Evolutionary conservation across 306 rosid genomes (phyloP), one percentile per base, ranked within the genome.

Genomic region (Myrica gale): DNA sequence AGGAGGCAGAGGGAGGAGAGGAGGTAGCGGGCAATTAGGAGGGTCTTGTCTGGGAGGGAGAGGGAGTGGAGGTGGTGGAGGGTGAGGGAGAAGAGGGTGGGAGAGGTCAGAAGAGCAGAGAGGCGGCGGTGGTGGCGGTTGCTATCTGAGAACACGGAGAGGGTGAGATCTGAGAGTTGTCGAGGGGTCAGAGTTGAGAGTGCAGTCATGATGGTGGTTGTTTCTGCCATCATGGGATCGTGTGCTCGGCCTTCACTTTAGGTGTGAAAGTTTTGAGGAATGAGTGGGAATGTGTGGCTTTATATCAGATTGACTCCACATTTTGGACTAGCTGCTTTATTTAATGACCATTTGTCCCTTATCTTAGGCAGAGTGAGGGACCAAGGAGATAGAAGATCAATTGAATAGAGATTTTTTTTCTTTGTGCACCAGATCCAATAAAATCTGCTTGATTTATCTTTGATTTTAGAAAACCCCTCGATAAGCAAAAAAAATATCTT

Each of bases 201-300:
- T 77, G 97, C 90, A 3, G 88, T 81, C 87, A 90, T 84, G 87
- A 90, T 86, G 43, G 84, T 76, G 10, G 82, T 3, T 42, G 88
- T 71, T 81, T 81, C 89, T 85, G 88, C 91, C 98, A 88, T 93
- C 6, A 76, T 77, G 83, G 92, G 91, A 89, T 87, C 91, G 62
- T 73, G 91, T 77, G 85, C 82, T 86, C 32, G 4, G 57, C 68
- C 67, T 75, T 44, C 79, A 43, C 69, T 74, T 72, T 6, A 16
- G 42, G 45, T 7, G 73, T 15, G 66, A 42, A 63, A 8, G 74
- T 68, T 57, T 58, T 42, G 71, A 53, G 78, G 78, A 69, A 71
- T n/a, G 23, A 65, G 70, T 42, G 69, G 70, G 32, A 65, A 65
- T 65, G 23, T 63, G 74, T 68, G 80, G 73, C 79, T 63, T 86